Conservation (phyloP, 2,329 filamentous ascomycete genomes). For the Alternaria tenuissima region DNA sequence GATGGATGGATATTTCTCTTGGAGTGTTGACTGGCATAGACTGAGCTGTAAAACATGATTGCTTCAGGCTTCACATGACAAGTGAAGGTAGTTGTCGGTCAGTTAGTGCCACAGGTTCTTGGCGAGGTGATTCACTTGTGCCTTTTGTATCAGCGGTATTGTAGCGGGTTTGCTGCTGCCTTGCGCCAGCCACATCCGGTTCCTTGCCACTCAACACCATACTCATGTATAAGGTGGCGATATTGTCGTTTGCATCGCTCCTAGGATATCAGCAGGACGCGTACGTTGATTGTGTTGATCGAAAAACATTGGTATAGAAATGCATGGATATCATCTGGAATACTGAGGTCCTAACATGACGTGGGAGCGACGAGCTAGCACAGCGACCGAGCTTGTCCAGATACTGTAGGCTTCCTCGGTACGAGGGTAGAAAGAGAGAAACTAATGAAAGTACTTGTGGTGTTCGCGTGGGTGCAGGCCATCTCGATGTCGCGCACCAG, state of each 20-base stretch:
- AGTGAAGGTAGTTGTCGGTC: background rate
- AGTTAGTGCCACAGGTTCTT: background rate
- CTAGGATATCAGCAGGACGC: too few species aligned
- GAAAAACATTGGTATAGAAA: background rate
- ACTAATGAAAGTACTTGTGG: background rate
- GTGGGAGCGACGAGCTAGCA: too few species aligned
- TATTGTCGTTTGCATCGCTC: background rate
- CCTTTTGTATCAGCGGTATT: background rate
- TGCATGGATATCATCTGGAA: background rate
- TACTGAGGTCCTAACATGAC: too few species aligned
- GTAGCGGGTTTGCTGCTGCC: background rate
- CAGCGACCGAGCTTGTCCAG: background rate
- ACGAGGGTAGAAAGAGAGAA: background rate
- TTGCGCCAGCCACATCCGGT: background rate
- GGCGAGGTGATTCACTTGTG: background rate
- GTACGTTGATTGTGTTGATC: too few species aligned
- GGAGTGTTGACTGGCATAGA: background rate
- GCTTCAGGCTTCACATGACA: background rate
- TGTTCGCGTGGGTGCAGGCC: background rate
- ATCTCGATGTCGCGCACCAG: slow-evolving; percentile 2
- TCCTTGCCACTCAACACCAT: background rate
- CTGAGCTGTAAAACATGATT: background rate
- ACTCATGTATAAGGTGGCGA: background rate
- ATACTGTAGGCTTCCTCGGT: background rate
- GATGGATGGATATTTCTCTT: background rate